Evolutionary conservation across 169 alveolate genomes (phyloP), one percentile per base, ranked within the genome.

Genomic region (Pseudocohnilembus persalinus): DNA sequence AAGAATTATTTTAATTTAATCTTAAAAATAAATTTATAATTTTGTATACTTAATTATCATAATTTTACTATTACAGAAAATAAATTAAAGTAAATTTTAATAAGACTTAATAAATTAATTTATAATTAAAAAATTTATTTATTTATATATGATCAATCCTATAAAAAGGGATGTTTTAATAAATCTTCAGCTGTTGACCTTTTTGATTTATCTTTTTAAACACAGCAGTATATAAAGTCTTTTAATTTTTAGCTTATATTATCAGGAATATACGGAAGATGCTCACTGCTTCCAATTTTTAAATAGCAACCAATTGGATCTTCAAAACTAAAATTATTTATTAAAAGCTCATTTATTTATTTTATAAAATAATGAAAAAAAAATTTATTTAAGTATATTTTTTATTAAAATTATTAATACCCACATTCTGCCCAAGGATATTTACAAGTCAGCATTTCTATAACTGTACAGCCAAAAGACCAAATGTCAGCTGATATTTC

Each of bases 401-500:
- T 49, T 49, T 49, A 11, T 11, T 4, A 20, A 11, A 11, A 11
- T 11, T 11, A 49, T 49, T 49, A 49, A 20, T 49, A 49, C 68
- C 20, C 20, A 49, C 20, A 20, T 49, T 82, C 87, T 30, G 20
- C 33, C 93, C 94, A 93, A 31, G 98, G 97, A 1, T 96, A 96
- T 76, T 89, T 89, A 0, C 96, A 95, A 29, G 93, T 90, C 25
- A 89, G 75, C 95, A 95, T 90, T 87, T 95, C 98, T 33, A 92
- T 82, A 31, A 95, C 93, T 35, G 96, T 90, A 30, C 96, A 93
- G 0, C 98, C 98, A 32, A 95, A 81, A 85, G 95, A 89, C 96
- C 98, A 95, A 28, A 95, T 95, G 87, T 95, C 98, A 0, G 97
- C 96, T 86, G 77, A 89, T 87, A 90, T 89, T 68, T 94, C 94